These are phyloP conservation scores for Ophiostoma angusticollis DNA, from an alignment of 2,329 filamentous ascomycete species.

Conservation along the genomic window DNA sequence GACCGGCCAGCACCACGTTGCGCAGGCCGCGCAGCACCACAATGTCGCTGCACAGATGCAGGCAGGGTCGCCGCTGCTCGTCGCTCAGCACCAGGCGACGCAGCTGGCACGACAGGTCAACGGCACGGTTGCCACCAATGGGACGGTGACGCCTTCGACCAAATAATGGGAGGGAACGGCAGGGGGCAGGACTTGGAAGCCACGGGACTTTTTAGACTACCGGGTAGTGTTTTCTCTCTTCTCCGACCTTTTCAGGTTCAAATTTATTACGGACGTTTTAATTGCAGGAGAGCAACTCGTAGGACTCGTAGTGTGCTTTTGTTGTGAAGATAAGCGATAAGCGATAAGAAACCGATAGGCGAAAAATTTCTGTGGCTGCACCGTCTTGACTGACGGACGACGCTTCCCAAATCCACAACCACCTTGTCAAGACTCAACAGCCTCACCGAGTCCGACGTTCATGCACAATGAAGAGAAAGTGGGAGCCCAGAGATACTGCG, in stretches of 20 bases:
- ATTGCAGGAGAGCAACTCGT: too few relatives aligned
- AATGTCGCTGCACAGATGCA: constrained; percentile 23
- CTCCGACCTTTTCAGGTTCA: too few relatives aligned
- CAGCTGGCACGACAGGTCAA: constrained; percentile 9
- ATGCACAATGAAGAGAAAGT: constrained; percentile 11
- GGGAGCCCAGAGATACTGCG: constrained; percentile 6
- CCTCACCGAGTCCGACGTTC: too few relatives aligned
- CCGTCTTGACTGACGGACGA: neutral
- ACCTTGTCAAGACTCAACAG: too few relatives aligned
- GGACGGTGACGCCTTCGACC: neutral
- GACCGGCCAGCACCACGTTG: constrained; percentile 3
- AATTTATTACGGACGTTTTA: too few relatives aligned
- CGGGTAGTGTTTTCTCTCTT: too few relatives aligned
- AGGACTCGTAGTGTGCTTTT: too few relatives aligned
- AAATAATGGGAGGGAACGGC: neutral
- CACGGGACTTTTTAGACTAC: too few relatives aligned
- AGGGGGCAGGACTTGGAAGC: neutral
- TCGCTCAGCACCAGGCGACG: constrained; percentile 6
- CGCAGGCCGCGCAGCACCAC: constrained; percentile 42
- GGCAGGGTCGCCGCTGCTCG: constrained; percentile 2
- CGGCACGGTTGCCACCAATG: constrained; percentile 1
- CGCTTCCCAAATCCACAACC: neutral
- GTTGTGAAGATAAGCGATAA: constrained; percentile 8
- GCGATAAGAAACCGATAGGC: constrained; percentile 12
- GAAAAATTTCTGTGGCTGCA: too few relatives aligned